Evolutionary conservation across 2,329 filamentous ascomycete genomes (phyloP).

Genomic region (Teratosphaeriaceae sp.): DNA sequence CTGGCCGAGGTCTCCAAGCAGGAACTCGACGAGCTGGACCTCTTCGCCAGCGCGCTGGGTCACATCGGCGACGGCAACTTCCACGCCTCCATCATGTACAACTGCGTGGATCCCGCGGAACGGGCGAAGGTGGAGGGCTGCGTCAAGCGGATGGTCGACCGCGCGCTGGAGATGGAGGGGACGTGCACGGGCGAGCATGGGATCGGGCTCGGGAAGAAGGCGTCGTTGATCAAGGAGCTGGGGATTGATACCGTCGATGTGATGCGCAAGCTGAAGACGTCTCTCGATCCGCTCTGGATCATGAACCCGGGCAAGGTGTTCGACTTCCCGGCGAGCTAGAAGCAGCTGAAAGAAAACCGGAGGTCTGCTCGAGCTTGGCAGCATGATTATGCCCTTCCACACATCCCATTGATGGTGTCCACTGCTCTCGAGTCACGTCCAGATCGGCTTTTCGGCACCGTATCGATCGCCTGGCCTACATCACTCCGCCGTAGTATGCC

Average conservation of each 20-base stretch:
- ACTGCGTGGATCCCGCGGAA: constrained; percentile 62
- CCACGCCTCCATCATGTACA: constrained; percentile 87
- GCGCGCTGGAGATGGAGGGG: constrained; percentile 90
- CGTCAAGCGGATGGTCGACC: constrained; percentile 82
- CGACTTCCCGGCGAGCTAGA: background rate
- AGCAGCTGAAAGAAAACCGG: too few relatives aligned
- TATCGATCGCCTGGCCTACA: too few relatives aligned
- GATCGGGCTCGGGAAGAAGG: constrained; percentile 80
- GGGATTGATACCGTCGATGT: constrained; percentile 73
- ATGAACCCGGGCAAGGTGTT: constrained; percentile 84
- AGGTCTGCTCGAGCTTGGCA: too few relatives aligned
- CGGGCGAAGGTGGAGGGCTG: constrained; percentile 69
- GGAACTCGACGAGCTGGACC: constrained; percentile 75
- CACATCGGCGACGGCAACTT: constrained; percentile 95
- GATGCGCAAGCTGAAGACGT: constrained; percentile 77
- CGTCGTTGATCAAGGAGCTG: constrained; percentile 69
- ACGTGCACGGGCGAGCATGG: constrained; percentile 88
- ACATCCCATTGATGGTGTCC: too few relatives aligned
- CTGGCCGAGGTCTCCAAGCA: constrained; percentile 78
- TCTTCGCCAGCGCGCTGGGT: constrained; percentile 82
- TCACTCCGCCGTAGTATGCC: too few relatives aligned
- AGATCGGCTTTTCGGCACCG: too few relatives aligned
- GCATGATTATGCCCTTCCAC: too few relatives aligned
- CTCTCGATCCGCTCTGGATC: constrained; percentile 79
- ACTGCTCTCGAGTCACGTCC: too few relatives aligned